These are phyloP conservation scores for Phytopythium aichiense DNA, from an alignment of 352 stramenopile species.

Conservation along the genomic window DNA sequence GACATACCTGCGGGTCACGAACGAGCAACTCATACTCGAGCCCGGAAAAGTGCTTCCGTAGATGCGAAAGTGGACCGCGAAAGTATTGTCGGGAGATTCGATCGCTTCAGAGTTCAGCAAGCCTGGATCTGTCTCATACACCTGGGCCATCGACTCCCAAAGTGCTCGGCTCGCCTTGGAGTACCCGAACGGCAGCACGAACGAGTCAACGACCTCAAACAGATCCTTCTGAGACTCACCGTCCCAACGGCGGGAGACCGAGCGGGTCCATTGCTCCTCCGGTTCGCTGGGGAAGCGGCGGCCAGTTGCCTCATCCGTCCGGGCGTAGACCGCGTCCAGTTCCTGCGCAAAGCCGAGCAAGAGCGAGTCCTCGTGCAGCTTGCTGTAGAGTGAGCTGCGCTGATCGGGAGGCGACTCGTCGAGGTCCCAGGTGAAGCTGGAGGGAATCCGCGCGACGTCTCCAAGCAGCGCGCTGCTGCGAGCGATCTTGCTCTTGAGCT, in stretches of 20 bases:
- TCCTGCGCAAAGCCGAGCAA: background rate
- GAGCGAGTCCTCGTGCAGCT: background rate
- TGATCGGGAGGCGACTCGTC: background rate
- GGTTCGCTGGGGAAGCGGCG: background rate
- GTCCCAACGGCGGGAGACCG: background rate
- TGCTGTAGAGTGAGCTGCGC: background rate
- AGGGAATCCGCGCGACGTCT: background rate
- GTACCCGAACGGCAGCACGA: constrained; percentile 25
- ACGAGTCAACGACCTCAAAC: constrained; percentile 3
- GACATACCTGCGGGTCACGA: constrained; percentile 39
- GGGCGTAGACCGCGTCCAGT: constrained; percentile 18
- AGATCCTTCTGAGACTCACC: background rate
- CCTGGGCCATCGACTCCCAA: constrained; percentile 18
- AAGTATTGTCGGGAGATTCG: constrained; percentile 14
- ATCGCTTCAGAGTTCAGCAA: constrained; percentile 9
- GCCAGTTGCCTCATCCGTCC: constrained; percentile 8
- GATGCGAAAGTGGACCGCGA: constrained; percentile 25
- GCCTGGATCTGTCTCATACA: constrained; percentile 21
- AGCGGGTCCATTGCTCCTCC: background rate
- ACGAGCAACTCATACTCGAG: constrained; percentile 12
- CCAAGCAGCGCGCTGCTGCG: background rate
- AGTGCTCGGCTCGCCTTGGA: constrained; percentile 16
- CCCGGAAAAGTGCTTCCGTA: constrained; percentile 12
- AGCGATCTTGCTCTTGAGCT: background rate
- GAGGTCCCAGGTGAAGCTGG: background rate